Evolutionary conservation across 495 filamentous ascomycete species (phyloP).

Genomic region (Penicillium argentinense): DNA sequence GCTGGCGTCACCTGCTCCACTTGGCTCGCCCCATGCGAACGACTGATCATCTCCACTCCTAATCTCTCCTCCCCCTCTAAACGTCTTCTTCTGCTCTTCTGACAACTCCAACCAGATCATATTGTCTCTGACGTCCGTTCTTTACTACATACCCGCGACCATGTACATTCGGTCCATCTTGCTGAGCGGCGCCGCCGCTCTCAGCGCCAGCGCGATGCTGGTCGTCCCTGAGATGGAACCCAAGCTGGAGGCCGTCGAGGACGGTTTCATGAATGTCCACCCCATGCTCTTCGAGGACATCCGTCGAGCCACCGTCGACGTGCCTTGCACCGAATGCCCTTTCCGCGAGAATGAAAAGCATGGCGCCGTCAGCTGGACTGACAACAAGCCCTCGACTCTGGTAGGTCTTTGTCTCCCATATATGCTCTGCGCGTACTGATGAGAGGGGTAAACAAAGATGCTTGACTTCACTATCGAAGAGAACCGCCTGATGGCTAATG

Average conservation of each 20-base stretch:
- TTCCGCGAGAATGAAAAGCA: constrained; percentile 36
- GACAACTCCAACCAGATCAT: neutral
- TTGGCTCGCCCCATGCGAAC: constrained; percentile 11
- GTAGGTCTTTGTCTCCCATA: constrained; percentile 26
- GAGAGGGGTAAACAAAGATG: constrained; percentile 28
- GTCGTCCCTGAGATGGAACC: constrained; percentile 43
- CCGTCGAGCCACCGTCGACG: constrained; percentile 31
- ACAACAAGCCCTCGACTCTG: constrained; percentile 38
- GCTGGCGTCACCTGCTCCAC: constrained; percentile 35
- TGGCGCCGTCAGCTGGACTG: constrained; percentile 36
- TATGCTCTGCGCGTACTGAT: too few relatives aligned
- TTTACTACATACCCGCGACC: constrained; percentile 18
- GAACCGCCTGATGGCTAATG: constrained; percentile 47
- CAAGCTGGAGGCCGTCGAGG: constrained; percentile 26
- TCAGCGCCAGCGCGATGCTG: constrained; percentile 48
- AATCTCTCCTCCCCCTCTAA: constrained; percentile 1
- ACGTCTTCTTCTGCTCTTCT: constrained; percentile 5
- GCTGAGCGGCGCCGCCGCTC: constrained; percentile 40
- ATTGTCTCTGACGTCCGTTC: constrained; percentile 22
- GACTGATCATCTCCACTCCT: constrained; percentile 1
- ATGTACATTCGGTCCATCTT: constrained; percentile 48
- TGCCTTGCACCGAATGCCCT: constrained; percentile 50
- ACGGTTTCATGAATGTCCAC: constrained; percentile 27
- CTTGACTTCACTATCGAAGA: constrained; percentile 45
- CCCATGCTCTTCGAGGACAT: constrained; percentile 31